Evolutionary conservation across 2,329 filamentous ascomycete genomes (phyloP).

Genomic region (Penicillium sp.): DNA sequence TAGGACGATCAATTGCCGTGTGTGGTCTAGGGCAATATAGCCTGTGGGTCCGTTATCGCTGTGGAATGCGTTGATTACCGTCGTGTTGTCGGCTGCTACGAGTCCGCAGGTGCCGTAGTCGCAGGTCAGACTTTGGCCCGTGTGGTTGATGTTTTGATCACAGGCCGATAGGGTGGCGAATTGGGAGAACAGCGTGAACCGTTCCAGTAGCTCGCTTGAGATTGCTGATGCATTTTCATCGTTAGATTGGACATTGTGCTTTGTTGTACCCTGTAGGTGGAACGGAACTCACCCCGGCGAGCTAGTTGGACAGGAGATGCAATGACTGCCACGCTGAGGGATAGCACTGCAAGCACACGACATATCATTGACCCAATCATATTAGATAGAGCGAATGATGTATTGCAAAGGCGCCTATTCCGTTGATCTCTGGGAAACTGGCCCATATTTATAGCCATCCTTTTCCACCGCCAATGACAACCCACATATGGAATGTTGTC

Average conservation of each 20-base stretch:
- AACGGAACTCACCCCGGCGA: background rate
- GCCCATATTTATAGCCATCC: background rate
- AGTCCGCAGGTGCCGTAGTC: background rate
- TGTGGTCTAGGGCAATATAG: slow-evolving; percentile 3
- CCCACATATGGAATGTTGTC: background rate
- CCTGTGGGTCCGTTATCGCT: background rate
- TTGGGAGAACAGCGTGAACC: slow-evolving; percentile 1
- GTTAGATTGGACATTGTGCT: background rate
- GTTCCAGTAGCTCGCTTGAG: background rate
- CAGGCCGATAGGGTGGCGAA: background rate
- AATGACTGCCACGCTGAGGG: background rate
- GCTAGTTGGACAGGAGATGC: background rate
- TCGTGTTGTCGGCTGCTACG: background rate
- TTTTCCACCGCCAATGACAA: background rate
- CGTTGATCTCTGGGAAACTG: background rate
- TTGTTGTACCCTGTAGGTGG: background rate
- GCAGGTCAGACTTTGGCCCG: background rate
- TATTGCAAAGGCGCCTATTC: background rate
- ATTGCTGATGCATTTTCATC: background rate
- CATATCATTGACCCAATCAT: background rate
- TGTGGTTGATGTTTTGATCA: slow-evolving; percentile 3
- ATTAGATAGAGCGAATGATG: background rate
- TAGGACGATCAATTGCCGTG: background rate
- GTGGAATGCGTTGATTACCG: background rate
- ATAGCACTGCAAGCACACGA: background rate